Evolutionary conservation across 2,329 filamentous ascomycete species (phyloP).

Genomic region (Fusarium setosum): DNA sequence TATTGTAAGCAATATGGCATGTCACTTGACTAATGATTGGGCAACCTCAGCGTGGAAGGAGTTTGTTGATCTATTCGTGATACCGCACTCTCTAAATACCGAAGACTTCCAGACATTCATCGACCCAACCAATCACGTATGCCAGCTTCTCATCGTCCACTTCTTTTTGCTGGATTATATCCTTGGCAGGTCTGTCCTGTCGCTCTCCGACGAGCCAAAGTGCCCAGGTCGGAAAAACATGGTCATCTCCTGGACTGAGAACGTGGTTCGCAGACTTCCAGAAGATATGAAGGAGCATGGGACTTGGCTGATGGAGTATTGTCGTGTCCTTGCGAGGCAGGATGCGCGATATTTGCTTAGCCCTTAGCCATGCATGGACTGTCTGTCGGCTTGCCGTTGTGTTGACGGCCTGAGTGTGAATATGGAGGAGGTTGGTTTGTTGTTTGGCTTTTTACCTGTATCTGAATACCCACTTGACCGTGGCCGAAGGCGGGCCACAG

Average conservation of each 20-base stretch:
- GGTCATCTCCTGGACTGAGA: slow-evolving; percentile 40
- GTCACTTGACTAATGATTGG: not conserved
- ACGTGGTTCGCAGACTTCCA: slow-evolving; percentile 34
- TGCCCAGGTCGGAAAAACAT: slow-evolving; percentile 38
- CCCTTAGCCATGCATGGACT: slow-evolving; percentile 24
- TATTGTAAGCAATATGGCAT: not conserved
- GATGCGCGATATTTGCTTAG: slow-evolving; percentile 43
- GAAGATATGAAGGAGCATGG: slow-evolving; percentile 24
- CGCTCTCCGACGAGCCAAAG: slow-evolving; percentile 32
- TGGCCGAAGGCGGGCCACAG: no score
- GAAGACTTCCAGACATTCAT: slow-evolving; percentile 48
- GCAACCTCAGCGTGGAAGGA: not conserved
- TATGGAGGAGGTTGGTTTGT: no score
- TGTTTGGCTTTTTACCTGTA: no score
- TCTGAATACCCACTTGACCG: no score
- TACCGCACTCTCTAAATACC: slow-evolving; percentile 21
- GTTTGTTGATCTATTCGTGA: not conserved
- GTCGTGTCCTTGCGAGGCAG: slow-evolving; percentile 29
- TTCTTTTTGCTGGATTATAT: slow-evolving; percentile 49
- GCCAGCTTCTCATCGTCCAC: slow-evolving; percentile 51
- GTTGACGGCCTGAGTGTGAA: no score
- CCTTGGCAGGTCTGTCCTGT: slow-evolving; percentile 38
- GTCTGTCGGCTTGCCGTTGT: no score
- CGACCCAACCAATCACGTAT: slow-evolving; percentile 44
- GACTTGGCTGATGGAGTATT: slow-evolving; percentile 38